Base-by-base conservation (phyloP, 2,329 filamentous ascomycete genomes). In the Cryphonectria carpinicola region DNA sequence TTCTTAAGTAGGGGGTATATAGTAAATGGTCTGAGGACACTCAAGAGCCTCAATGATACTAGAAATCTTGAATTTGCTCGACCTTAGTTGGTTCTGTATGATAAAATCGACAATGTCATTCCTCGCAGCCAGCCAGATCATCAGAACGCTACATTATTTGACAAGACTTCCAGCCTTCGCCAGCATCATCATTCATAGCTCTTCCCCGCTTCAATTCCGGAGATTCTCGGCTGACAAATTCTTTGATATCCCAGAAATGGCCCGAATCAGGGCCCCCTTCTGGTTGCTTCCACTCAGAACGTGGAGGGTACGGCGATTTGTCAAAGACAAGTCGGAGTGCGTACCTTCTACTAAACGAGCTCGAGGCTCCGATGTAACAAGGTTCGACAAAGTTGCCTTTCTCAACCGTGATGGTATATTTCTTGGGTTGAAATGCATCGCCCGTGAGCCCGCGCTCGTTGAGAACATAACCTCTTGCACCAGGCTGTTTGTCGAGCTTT, bases 301-400 rank as follows among this genome's bases (percentile, higher is more conserved):
- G 73, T 41, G 74, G 75, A n/a, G 76, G 75, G 70, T 77, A 78
- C 37, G 76, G 76, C 58, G 76, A 76, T 65, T 73, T 77, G 68
- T 77, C 76, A 70, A 77, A 78, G 25, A 76, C 17, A 28, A 77
- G 43, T 63, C 75, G 75, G 66, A 76, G 67, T 35, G 71, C 71
- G 58, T 65, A 77, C 63, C 73, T 74, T 32, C 58, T 62, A 28
- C 32, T 68, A 49, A 72, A 67, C 41, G 56, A 65, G 65, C 28
- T 69, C 54, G 65, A 49, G 32, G n/a, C 67, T 4, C 69, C 67
- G 37, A 73, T 49, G 39, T 60, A 68, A 70, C 66, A 72, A 63
- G 75, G 76, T 56, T 73, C 70, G 62, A 74, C 66, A 68, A 76
- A 77, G 66, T 77, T 75, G 68, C 75, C 76, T 72, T 73, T 76